phyloP scores from a whole-genome alignment of 495 filamentous ascomycete species.

The Trichoderma virens region DNA sequence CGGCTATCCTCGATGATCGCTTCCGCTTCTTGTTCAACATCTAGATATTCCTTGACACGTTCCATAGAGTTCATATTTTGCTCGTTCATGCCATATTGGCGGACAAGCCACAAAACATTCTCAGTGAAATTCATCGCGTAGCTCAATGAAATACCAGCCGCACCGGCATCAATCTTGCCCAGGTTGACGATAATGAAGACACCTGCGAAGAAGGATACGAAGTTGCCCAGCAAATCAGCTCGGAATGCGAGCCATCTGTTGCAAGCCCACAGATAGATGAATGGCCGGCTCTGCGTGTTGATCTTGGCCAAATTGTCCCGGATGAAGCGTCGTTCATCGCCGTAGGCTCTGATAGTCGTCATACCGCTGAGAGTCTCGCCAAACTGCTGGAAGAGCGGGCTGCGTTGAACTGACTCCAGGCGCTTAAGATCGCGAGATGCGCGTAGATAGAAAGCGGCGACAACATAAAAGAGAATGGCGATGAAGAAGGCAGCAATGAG shows the following conservation, averaged over 20 bases:
- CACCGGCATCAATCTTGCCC: conserved; percentile 82
- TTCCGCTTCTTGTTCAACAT: conserved; percentile 88
- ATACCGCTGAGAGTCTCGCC: conserved; percentile 93
- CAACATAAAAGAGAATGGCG: conserved; percentile 66
- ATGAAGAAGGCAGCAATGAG: conserved; percentile 84
- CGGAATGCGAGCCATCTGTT: conserved; percentile 95
- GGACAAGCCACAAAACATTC: conserved; percentile 93
- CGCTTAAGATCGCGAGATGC: conserved; percentile 92
- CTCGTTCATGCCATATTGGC: conserved; percentile 91
- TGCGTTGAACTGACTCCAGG: conserved; percentile 87
- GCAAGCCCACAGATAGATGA: conserved; percentile 94
- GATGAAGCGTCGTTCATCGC: conserved; percentile 87
- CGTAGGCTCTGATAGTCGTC: conserved; percentile 96
- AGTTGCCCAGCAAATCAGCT: conserved; percentile 81
- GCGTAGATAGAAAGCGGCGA: conserved; percentile 82
- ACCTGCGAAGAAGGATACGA: conserved; percentile 91
- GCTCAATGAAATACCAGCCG: conserved; percentile 91
- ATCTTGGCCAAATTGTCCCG: conserved; percentile 85
- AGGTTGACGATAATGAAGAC: conserved; percentile 81
- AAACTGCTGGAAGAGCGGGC: conserved; percentile 96
- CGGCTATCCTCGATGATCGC: conserved; percentile 70
- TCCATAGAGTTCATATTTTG: conserved; percentile 99
- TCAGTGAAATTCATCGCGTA: conserved; percentile 98
- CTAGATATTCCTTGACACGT: conserved; percentile 92
- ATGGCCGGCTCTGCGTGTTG: conserved; percentile 85